Evolutionary conservation across 768 basidiomycete species (phyloP), one percentile per base, ranked within the genome.

Genomic region (Boletus subcaerulescens): DNA sequence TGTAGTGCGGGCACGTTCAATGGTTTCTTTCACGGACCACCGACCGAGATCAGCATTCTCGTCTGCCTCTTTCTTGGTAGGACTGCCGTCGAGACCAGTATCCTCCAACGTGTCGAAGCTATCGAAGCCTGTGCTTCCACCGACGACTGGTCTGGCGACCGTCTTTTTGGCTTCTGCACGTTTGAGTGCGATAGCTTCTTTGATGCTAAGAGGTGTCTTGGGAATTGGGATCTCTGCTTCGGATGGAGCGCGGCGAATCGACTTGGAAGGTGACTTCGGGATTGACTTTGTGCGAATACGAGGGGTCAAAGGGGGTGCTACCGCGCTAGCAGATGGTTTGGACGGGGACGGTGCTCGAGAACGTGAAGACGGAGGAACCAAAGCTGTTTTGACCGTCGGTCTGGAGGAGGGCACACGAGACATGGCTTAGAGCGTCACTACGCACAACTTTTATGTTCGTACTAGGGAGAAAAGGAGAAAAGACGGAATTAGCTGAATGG

Each of bases 121-220:
- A 59, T 71, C 74, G 9, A 74, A 60, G 22, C 67, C 69, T 20
- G 51, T 49, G 1, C 60, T 60, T n/a, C 57, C 58, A 66, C 67
- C 20, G 60, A 50, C 50, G 51, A 45, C 74, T 69, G 50, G 51
- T 45, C 57, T 60, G 17, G 57, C 38, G 8, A 58, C 50, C 3
- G 77, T 73, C 63, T 89, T 91, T 73, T 86, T 90, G 0, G 85
- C 87, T 64, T 91, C 87, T 0, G 90, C 89, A 41, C 90, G 77
- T 57, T 82, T 89, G 43, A 89, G 73, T 3, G 90, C 90, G 65
- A 93, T 91, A 14, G 84, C 86, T 57, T 91, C 91, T 61, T 84
- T 84, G 58, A 91, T 79, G 64, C 80, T 89, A 31, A 80, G 54
- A 36, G 67, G 59, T 39, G 42, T 1, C 49, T 71, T 76, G 15